These are phyloP conservation scores for Myochromella boudieri DNA, from an alignment of 768 basidiomycete genomes.

Conservation along the genomic window DNA sequence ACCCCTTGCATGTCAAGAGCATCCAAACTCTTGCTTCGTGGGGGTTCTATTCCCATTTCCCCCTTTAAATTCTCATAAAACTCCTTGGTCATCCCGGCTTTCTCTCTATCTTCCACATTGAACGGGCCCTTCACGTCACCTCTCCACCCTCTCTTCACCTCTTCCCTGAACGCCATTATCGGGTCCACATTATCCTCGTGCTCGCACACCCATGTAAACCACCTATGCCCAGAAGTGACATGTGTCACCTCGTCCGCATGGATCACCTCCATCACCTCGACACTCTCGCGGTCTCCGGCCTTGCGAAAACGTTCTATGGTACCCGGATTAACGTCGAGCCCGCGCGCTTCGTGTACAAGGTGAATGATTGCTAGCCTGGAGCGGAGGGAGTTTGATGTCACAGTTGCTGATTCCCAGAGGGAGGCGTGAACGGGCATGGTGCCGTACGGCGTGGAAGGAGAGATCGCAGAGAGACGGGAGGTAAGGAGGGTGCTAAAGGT, in stretches of 20 bases:
- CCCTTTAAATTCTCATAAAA: conserved; percentile 76
- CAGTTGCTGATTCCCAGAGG: conserved; percentile 76
- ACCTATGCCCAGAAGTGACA: conserved; percentile 79
- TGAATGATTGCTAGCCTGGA: conserved; percentile 82
- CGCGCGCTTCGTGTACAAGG: conserved; percentile 82
- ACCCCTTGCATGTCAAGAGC: conserved; percentile 6
- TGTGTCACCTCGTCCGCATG: conserved; percentile 83
- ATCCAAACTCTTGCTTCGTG: not conserved
- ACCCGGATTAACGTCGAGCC: conserved; percentile 80
- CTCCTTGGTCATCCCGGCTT: conserved; percentile 67
- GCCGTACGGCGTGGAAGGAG: conserved; percentile 70
- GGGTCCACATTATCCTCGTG: conserved; percentile 52
- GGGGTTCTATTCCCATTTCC: conserved; percentile 39
- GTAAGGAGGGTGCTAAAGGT: conserved; percentile 52
- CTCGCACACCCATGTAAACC: conserved; percentile 79
- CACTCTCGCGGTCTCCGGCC: conserved; percentile 66
- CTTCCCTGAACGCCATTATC: conserved; percentile 63
- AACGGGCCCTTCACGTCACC: conserved; percentile 84
- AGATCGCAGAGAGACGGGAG: conserved; percentile 58
- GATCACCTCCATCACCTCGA: conserved; percentile 68
- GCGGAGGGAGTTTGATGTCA: conserved; percentile 66
- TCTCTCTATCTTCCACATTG: conserved; percentile 69
- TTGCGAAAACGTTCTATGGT: conserved; percentile 73
- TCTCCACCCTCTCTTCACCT: conserved; percentile 67
- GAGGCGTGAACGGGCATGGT: conserved; percentile 73